These are phyloP conservation scores for Chlorencoelia australis DNA, from an alignment of 2,329 filamentous ascomycete genomes.

Conservation along the genomic window DNA sequence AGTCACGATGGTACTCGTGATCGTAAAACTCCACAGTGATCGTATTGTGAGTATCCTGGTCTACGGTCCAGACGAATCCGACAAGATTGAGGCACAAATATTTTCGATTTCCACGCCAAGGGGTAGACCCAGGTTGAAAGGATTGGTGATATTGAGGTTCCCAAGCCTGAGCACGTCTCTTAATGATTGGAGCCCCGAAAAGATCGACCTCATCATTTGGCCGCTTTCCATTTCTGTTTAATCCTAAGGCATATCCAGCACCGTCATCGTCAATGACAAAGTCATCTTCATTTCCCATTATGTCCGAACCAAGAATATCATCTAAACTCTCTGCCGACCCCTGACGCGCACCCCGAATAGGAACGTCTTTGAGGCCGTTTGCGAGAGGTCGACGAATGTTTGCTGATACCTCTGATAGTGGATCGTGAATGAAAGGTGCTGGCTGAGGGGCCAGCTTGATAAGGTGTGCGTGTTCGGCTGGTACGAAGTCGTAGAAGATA, in stretches of 20 bases:
- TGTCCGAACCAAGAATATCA: conserved; percentile 60
- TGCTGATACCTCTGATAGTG: conserved; percentile 57
- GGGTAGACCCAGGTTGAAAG: conserved; percentile 90
- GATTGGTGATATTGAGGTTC: conserved; percentile 64
- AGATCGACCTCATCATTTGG: conserved; percentile 36
- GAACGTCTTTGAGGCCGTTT: conserved; percentile 44
- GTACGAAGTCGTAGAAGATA: conserved; percentile 66
- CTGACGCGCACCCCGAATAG: conserved; percentile 41
- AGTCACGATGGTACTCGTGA: conserved; percentile 81
- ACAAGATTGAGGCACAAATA: conserved; percentile 90
- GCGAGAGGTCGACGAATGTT: conserved; percentile 47
- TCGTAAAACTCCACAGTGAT: conserved; percentile 98
- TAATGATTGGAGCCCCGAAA: conserved; percentile 33
- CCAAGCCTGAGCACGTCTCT: conserved; percentile 23
- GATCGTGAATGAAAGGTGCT: conserved; percentile 79
- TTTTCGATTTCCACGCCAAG: conserved; percentile 88
- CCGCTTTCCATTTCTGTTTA: conserved; percentile 54
- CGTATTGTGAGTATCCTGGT: conserved; percentile 87
- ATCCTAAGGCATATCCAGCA: conserved; percentile 67
- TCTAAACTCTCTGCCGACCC: conserved; percentile 70
- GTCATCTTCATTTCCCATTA: conserved; percentile 48
- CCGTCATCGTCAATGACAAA: conserved; percentile 96
- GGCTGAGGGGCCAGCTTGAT: conserved; percentile 55
- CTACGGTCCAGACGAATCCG: conserved; percentile 93
- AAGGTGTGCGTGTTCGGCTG: conserved; percentile 45